Percentiles rank a stretch among this genome's conserved stretches.
Evolutionary conservation across 139 green algal genomes (phyloP).

Genomic region (Prasinococcaceae sp.): DNA sequence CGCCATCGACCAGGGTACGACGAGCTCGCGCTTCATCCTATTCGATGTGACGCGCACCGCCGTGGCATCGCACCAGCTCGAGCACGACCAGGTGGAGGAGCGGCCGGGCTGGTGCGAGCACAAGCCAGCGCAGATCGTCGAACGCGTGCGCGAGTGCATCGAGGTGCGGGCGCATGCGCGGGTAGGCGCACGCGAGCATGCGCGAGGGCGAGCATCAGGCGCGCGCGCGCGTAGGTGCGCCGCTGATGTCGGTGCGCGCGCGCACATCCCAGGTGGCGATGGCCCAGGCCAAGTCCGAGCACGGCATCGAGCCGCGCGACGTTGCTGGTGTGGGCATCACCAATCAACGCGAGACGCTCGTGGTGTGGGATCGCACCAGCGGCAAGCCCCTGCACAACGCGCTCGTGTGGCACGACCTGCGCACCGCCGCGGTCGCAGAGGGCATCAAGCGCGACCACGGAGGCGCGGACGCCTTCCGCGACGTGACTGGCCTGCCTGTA

Average conservation of each 20-base stretch:
- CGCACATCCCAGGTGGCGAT: no score
- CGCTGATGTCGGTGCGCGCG: no score
- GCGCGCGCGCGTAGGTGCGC: no score
- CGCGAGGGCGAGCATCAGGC: no score
- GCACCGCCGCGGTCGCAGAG: constrained; percentile 50
- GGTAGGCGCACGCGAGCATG: no score
- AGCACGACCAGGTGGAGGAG: constrained; percentile 55
- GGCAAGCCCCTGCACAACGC: constrained; percentile 76
- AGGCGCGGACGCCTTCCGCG: constrained; percentile 37
- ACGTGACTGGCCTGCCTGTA: constrained; percentile 74
- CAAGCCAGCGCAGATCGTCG: constrained; percentile 66
- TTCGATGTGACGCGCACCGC: constrained; percentile 40
- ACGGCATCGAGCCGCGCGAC: constrained; percentile 4
- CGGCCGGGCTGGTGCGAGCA: constrained; percentile 86
- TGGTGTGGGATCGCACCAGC: constrained; percentile 63
- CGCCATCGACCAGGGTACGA: constrained; percentile 84
- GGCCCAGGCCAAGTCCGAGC: constrained; percentile 24
- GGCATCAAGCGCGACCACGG: constrained; percentile 15
- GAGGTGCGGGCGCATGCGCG: no score
- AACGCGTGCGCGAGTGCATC: constrained; percentile 47
- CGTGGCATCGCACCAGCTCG: constrained; percentile 49
- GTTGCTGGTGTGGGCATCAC: constrained; percentile 54
- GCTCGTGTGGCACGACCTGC: constrained; percentile 86
- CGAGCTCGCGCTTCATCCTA: constrained; percentile 68
- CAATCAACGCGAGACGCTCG: constrained; percentile 85